Percentiles rank a stretch among this genome's conserved stretches.
These are phyloP conservation scores for Groenewaldozyma auringiensis DNA, from an alignment of 1,139 yeast species.

Conservation along the genomic window DNA sequence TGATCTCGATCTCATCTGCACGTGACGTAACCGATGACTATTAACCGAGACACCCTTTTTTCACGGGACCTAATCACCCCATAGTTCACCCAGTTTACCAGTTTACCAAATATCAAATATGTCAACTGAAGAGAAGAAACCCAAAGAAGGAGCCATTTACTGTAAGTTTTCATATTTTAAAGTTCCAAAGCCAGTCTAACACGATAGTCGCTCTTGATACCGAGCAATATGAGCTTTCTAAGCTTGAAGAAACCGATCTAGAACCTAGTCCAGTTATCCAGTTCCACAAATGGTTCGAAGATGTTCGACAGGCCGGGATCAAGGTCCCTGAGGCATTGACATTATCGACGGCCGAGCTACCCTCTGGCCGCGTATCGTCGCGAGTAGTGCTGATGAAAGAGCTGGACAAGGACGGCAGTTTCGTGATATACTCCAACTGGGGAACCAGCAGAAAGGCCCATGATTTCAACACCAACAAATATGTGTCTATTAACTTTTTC, in stretches of 20 bases:
- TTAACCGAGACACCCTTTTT: too few relatives aligned
- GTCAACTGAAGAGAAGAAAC: too few relatives aligned
- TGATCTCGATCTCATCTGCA: too few relatives aligned
- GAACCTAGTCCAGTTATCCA: conserved; percentile 59
- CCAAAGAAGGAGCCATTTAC: too few relatives aligned
- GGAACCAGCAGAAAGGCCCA: conserved; percentile 69
- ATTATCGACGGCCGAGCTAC: conserved; percentile 78
- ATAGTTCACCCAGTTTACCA: too few relatives aligned
- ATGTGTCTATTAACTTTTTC: conserved; percentile 81
- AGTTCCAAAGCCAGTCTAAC: too few relatives aligned
- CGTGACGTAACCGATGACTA: too few relatives aligned
- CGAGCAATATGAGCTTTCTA: conserved; percentile 72
- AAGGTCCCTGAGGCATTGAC: conserved; percentile 72
- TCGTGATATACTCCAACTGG: conserved; percentile 91
- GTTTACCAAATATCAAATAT: too few relatives aligned
- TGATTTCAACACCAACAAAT: conserved; percentile 64
- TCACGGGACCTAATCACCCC: too few relatives aligned
- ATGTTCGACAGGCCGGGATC: conserved; percentile 54
- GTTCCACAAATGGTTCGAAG: conserved; percentile 77
- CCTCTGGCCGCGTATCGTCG: conserved; percentile 80
- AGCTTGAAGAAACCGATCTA: conserved; percentile 50
- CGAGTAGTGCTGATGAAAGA: conserved; percentile 83
- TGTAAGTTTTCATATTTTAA: too few relatives aligned
- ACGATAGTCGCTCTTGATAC: conserved; percentile 81
- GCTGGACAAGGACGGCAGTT: conserved; percentile 66